A percentile compares a stretch with the other conserved stretches of the same genome.
These are phyloP conservation scores for Buddleja alternifolia DNA, from an alignment of 257 asterid genomes.

Conservation along the genomic window DNA sequence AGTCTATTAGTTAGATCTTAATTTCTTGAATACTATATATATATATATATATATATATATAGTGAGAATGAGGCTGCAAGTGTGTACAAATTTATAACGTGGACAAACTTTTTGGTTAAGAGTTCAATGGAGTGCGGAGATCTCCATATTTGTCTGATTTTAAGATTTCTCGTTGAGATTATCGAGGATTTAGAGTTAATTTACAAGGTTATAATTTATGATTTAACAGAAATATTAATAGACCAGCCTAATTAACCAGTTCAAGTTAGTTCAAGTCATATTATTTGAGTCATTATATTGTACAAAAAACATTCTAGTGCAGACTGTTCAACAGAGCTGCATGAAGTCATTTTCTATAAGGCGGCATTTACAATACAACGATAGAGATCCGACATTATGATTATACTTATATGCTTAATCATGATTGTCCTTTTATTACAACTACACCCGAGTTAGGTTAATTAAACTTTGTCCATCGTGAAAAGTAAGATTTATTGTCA, in stretches of 20 bases:
- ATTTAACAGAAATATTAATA: no score
- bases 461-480: not conserved
- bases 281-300: no score
- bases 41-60: not conserved
- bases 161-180: slow-evolving; percentile 26
- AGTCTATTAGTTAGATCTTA: not conserved
- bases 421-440: not conserved
- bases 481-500: slow-evolving; percentile 3
- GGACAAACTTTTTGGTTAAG: slow-evolving; percentile 38
- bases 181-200: slow-evolving; percentile 32
- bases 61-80: slow-evolving; percentile 7
- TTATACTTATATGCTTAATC: not conserved
- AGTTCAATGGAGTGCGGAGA: slow-evolving; percentile 37
- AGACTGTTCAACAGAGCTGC: no score
- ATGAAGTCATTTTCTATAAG: slow-evolving; percentile 25
- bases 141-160: slow-evolving; percentile 20
- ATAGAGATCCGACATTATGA: not conserved
- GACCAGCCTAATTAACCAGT: no score
- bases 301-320: no score
- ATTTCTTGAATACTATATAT: not conserved
- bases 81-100: not conserved
- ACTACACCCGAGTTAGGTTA: slow-evolving; percentile 1
- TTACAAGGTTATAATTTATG: not conserved
- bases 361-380: slow-evolving; percentile 20
- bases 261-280: no score